Percentiles rank a stretch among this genome's conserved stretches.
Evolutionary conservation across 352 stramenopile species (phyloP).

Genomic region (Phytophthora brassicae): DNA sequence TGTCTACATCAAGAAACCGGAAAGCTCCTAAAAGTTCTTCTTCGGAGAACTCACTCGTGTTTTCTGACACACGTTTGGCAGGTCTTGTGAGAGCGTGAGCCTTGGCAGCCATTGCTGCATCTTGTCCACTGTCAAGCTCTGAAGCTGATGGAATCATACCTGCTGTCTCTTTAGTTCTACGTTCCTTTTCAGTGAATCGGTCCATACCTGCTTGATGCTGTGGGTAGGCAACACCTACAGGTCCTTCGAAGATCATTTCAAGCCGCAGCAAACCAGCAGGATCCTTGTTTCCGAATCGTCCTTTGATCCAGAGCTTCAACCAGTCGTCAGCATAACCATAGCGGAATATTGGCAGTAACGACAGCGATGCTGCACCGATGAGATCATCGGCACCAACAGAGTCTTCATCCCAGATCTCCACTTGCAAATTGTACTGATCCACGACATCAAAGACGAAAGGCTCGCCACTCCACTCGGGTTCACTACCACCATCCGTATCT

Average conservation of each 20-base stretch:
- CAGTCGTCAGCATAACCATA: constrained; percentile 88
- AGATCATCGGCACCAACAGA: constrained; percentile 89
- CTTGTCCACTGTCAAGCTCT: constrained; percentile 18
- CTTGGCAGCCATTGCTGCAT: constrained; percentile 28
- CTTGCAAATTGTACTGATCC: constrained; percentile 89
- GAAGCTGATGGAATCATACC: constrained; percentile 12
- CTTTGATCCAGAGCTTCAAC: constrained; percentile 87
- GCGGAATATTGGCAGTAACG: constrained; percentile 89
- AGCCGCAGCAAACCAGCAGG: constrained; percentile 86
- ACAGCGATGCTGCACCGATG: constrained; percentile 84
- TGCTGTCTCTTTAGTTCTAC: constrained; percentile 65
- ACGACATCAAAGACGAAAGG: constrained; percentile 89
- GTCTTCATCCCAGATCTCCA: constrained; percentile 93
- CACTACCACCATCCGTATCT: constrained; percentile 80
- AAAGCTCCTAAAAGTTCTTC: constrained; percentile 92
- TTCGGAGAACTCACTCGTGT: constrained; percentile 87
- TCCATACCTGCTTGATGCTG: constrained; percentile 89
- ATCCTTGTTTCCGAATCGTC: constrained; percentile 87
- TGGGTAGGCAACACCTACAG: constrained; percentile 83
- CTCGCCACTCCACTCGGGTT: constrained; percentile 86
- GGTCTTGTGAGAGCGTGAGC: constrained; percentile 19
- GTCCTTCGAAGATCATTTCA: constrained; percentile 86
- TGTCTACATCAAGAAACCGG: constrained; percentile 92
- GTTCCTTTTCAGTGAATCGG: constrained; percentile 69
- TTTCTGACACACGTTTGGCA: constrained; percentile 28